These are phyloP conservation scores for Atalantia buxifolia DNA, from an alignment of 345 rosid species.

Conservation along the genomic window DNA sequence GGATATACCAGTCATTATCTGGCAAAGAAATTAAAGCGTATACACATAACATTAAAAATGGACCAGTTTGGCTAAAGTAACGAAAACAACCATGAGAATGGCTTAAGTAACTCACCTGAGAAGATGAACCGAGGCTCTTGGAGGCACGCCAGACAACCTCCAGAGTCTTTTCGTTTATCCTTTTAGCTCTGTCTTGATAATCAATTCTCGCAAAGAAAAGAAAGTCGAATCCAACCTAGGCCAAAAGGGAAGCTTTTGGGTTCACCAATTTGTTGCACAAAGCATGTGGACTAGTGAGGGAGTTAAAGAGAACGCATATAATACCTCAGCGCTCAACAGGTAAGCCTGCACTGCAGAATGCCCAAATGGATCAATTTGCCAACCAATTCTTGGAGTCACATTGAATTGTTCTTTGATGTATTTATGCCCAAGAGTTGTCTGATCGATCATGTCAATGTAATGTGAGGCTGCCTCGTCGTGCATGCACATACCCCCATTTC, in stretches of 20 bases:
- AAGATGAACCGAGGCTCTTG: constrained; percentile 49
- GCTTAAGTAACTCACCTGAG: constrained; percentile 31
- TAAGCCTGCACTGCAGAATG: constrained; percentile 57
- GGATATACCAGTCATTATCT: constrained; percentile 54
- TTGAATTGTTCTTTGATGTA: constrained; percentile 43
- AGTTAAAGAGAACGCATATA: not conserved
- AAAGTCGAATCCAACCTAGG: constrained; percentile 57
- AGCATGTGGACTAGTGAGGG: not conserved
- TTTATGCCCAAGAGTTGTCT: constrained; percentile 52
- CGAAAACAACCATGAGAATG: not conserved
- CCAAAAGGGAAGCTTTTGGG: constrained; percentile 10
- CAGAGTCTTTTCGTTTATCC: constrained; percentile 43
- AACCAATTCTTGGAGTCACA: constrained; percentile 53
- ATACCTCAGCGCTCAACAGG: constrained; percentile 50
- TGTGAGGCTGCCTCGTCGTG: constrained; percentile 48
- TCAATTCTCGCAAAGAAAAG: constrained; percentile 49
- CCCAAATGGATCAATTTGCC: constrained; percentile 60
- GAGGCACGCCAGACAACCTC: constrained; percentile 58
- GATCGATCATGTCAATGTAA: constrained; percentile 57
- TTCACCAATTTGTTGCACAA: constrained; percentile 3
- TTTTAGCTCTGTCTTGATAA: constrained; percentile 52
- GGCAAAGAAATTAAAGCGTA: not conserved
- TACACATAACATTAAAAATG: not conserved
- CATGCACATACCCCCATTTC: constrained; percentile 61
- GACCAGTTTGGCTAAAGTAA: not conserved